Conservation (phyloP, 2,329 filamentous ascomycete species). For the Aspergillus neoniger region DNA sequence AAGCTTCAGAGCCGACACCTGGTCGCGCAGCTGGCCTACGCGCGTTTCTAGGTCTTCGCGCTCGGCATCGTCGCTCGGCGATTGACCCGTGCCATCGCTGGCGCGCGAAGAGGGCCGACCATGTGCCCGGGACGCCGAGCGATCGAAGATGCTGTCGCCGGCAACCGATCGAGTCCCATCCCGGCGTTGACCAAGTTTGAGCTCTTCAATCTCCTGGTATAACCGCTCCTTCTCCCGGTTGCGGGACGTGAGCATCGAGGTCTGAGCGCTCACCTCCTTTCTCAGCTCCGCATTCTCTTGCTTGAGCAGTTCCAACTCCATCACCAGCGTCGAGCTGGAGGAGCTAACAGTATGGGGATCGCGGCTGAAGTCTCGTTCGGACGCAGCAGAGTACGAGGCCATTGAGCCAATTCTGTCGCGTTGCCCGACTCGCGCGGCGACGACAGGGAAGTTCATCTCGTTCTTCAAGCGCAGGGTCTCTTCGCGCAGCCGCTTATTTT, state of each 20-base stretch:
- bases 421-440: slow-evolving; percentile 34
- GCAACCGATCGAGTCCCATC: slow-evolving; percentile 61
- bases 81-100: slow-evolving; percentile 68
- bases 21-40: slow-evolving; percentile 80
- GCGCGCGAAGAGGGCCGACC: slow-evolving; percentile 72
- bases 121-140: slow-evolving; percentile 85
- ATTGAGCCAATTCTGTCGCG: slow-evolving; percentile 40
- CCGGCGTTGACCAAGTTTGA: slow-evolving; percentile 83
- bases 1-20: slow-evolving; percentile 80
- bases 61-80: slow-evolving; percentile 69
- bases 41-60: slow-evolving; percentile 84
- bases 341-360: slow-evolving; percentile 56
- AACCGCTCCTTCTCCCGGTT: slow-evolving; percentile 93
- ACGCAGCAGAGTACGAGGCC: slow-evolving; percentile 40
- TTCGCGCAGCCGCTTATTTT: slow-evolving; percentile 79
- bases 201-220: slow-evolving; percentile 94
- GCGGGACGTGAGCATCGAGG: slow-evolving; percentile 93
- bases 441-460: slow-evolving; percentile 36
- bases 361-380: slow-evolving; percentile 40
- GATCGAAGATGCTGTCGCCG: slow-evolving; percentile 87
- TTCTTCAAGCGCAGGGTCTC: slow-evolving; percentile 72
- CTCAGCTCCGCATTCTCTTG: slow-evolving; percentile 92
- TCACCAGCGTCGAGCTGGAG: slow-evolving; percentile 69
- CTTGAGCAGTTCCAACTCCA: slow-evolving; percentile 80
- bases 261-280: slow-evolving; percentile 90